phyloP scores from a whole-genome alignment of 805 yeast genomes.

The Ogataea pini region DNA sequence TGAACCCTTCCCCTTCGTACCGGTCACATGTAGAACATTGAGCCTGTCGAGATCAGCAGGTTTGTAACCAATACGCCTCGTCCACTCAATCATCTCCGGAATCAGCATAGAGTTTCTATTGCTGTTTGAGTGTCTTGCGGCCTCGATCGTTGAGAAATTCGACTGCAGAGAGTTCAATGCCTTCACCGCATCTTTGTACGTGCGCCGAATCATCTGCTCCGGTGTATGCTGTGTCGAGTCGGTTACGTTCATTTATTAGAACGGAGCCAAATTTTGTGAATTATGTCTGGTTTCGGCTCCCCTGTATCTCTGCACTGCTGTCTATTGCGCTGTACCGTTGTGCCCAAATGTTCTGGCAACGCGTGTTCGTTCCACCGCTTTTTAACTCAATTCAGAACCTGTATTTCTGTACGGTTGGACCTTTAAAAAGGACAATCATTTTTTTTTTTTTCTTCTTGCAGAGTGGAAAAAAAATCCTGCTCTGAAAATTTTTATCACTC shows the following conservation, averaged over 20 bases:
- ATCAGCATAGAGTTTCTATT: constrained; percentile 64
- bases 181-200: constrained; percentile 68
- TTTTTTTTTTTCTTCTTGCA: background rate
- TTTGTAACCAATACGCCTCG: constrained; percentile 64
- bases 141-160: constrained; percentile 86
- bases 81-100: constrained; percentile 85
- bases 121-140: constrained; percentile 68
- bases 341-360: background rate
- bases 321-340: background rate
- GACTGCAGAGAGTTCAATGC: constrained; percentile 88
- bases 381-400: background rate
- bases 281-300: background rate
- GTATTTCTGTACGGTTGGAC: background rate
- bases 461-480: constrained; percentile 1
- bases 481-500: too few species aligned
- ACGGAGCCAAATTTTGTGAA: background rate
- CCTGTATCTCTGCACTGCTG: background rate
- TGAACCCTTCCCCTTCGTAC: constrained; percentile 98
- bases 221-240: constrained; percentile 4
- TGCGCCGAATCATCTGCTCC: constrained; percentile 31
- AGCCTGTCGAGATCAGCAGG: constrained; percentile 69
- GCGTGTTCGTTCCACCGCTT: background rate
- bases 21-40: constrained; percentile 89
- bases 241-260: constrained; percentile 3
- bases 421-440: background rate